Evolutionary conservation across 257 asterid genomes (phyloP), one percentile per base, ranked within the genome.

Genomic region (Solanum lycopersicoides): DNA sequence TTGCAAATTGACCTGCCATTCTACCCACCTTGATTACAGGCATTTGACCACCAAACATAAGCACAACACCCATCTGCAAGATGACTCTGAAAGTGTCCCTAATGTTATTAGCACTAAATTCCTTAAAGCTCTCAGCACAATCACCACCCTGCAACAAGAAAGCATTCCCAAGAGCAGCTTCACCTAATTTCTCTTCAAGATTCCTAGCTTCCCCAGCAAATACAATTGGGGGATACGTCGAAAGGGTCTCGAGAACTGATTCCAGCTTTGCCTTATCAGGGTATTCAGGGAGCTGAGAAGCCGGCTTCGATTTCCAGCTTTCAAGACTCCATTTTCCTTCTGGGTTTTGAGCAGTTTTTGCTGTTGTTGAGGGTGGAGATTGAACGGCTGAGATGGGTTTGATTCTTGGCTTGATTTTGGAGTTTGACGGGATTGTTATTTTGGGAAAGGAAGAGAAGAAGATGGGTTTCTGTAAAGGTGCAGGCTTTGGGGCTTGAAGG

Each of bases 21-120:
- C 98, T 89, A 86, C 96, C 98, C 89, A 93, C 98, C 95, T 95
- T 95, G 87, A 95, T 86, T 60, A 95, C 85, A 44, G 98, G 98
- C 98, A 95, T 93, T 92, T 94, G 96, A 59, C 95, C 98, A 83
- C 98, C 98, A 91, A 93, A 95, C 98, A 94, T 95, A 76, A 95
- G 98, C 34, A 94, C 98, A 56, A 91, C 98, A 18, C 98, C 88
- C 98, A 95, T 95, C 95, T 95, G 98, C 93, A 95, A 87, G 74
- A 95, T 82, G 74, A 95, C 98, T 88, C 98, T 90, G 83, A 95
- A 94, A 14, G 98, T 93, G 72, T 95, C 98, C 90, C 98, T 91
- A 82, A 94, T 95, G 82, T 94, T 94, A 77, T 95, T 95, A 16
- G 96, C 98, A 89, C 91, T 93, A 89, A 94, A 94, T 83, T 95